Base-by-base conservation (phyloP, 768 basidiomycete species). In the Amanita inopinata region DNA sequence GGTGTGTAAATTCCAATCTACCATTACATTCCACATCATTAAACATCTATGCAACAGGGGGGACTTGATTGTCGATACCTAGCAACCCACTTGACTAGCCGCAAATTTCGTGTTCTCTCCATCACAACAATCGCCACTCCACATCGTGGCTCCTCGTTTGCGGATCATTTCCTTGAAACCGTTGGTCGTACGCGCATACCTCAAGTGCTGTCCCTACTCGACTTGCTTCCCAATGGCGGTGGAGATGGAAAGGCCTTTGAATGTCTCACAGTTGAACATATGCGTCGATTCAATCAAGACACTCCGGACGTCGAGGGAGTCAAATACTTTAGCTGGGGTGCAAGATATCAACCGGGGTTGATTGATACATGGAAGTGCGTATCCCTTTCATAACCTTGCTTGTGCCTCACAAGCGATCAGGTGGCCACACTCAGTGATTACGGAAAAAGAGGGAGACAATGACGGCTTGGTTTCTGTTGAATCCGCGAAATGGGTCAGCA, bases 201-300 rank as follows among this genome's bases (percentile, higher is more conserved):
- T 14, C 75, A 76, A 3, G 73, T 88, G 11, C 67, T 88, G 20
- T 70, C 78, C 14, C 65, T 87, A 11, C 74, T 99, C 15, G 84
- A 91, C 49, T 56, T 96, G 31, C 73, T 91, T 2, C 86, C 93
- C 0, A 94, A 87, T 45, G 88, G 93, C 7, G 88, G 89, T 1
- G 96, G 96, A 7, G 93, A 97, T 50, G 96, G 96, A 5, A 82
- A 78, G 49, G 96, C 96, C 3, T 98, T 99, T 49, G 80, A 90
- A 54, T 83, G 73, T 44, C 76, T 99, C 33, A 93, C 91, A 0
- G 61, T 81, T 5, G 78, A 82, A 20, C 80, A 78, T 47, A 99
- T 98, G 94, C 73, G 71, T 25, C 61, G 71, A 38, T 99, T 99
- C 64, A 99, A 99, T 56, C 76, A 83, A 43, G 71, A 81, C 25